Percentiles rank a stretch among this genome's conserved stretches.
Conservation (phyloP, 1,284 basidiomycete species). For the Austroboletus niveus region DNA sequence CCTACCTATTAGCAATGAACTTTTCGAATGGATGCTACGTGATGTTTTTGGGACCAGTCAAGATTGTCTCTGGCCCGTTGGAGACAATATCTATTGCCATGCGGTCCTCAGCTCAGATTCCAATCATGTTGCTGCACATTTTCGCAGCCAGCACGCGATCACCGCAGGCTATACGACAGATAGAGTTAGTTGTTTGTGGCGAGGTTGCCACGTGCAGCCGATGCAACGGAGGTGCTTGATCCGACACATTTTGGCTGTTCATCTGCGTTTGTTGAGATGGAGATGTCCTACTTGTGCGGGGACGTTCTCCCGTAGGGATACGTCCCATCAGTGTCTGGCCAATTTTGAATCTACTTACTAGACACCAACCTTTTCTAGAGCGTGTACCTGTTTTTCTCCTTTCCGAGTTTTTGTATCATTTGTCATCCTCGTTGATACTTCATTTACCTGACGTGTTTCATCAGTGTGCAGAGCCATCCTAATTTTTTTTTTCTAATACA, state of each 20-base stretch:
- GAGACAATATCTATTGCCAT: background rate
- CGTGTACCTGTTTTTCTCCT: background rate
- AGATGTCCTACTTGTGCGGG: background rate
- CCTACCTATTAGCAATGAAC: background rate
- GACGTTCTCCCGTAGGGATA: background rate
- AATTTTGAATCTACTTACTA: background rate
- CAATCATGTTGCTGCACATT: background rate
- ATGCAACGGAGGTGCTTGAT: constrained; percentile 1
- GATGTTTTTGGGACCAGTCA: background rate
- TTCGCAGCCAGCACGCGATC: constrained; percentile 1
- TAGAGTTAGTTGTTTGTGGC: background rate
- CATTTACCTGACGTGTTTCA: no score
- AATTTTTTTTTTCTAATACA: no score
- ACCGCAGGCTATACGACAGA: background rate
- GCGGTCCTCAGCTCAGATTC: background rate
- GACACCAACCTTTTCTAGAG: background rate
- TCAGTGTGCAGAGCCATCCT: no score
- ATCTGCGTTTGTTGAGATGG: constrained; percentile 3
- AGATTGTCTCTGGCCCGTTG: background rate
- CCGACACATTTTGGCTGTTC: constrained; percentile 3
- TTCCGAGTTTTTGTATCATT: no score
- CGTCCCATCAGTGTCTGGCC: background rate
- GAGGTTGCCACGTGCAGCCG: background rate
- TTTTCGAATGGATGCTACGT: background rate
- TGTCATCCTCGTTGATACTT: no score